Percentiles rank a stretch among this genome's conserved stretches.
These are phyloP conservation scores for Cokeromyces recurvatus DNA, from an alignment of 371 early-diverging fungal species.

Conservation along the genomic window DNA sequence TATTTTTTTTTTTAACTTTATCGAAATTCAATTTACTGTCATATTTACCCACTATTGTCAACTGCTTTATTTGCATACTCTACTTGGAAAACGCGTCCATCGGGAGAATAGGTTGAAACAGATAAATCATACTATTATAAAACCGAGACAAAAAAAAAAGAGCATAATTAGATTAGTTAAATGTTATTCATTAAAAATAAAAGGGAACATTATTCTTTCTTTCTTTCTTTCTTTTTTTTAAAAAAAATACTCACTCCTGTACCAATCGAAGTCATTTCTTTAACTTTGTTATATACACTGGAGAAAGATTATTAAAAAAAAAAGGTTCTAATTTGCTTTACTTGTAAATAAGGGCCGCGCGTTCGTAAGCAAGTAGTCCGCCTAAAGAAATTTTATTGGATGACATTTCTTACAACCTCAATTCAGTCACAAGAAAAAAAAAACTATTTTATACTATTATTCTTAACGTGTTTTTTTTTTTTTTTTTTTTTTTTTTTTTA, in stretches of 20 bases:
- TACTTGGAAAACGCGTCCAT: slow-evolving; percentile 97
- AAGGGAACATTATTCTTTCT: no score
- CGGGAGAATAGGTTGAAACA: slow-evolving; percentile 97
- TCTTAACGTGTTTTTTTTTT: no score
- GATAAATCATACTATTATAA: slow-evolving; percentile 94
- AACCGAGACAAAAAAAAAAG: no score
- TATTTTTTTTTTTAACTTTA: no score
- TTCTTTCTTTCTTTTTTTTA: no score
- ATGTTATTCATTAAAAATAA: no score
- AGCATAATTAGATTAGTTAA: no score
- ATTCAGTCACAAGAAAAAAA: not conserved
- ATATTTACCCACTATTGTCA: slow-evolving; percentile 90
- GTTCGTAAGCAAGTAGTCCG: no score
- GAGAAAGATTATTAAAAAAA: slow-evolving; percentile 1
- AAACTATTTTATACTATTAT: no score
- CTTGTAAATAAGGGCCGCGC: slow-evolving; percentile 20
- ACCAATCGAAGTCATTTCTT: slow-evolving; percentile 61
- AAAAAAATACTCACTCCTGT: slow-evolving; percentile 54
- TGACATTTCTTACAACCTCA: no score
- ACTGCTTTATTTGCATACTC: slow-evolving; percentile 98
- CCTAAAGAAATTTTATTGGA: no score
- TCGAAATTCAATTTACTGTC: not conserved
- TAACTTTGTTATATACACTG: slow-evolving; percentile 5
- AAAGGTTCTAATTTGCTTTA: not conserved
- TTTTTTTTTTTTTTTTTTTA: not conserved